Evolutionary conservation across 805 yeast species (phyloP), one percentile per base, ranked within the genome.

Genomic region (Yamadazyma tumulicola): DNA sequence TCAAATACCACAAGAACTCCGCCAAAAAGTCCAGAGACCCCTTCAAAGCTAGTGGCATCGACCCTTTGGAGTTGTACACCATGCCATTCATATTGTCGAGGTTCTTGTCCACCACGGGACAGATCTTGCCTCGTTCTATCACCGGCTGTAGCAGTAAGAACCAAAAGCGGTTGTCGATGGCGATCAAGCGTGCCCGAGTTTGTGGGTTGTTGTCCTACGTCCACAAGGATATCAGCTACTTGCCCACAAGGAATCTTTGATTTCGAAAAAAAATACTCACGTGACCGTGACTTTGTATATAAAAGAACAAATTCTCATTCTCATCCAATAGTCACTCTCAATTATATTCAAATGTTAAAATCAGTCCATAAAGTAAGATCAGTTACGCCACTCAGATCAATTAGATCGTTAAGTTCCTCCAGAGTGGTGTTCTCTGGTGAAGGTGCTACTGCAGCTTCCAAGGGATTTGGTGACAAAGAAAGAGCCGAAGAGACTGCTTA

Each of bases 401-500:
- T 51, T 41, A 59, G 67, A 56, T 41, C 55, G 28, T 49, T 62
- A 43, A 55, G 64, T 20, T 48, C 52, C 26, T 26, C 61, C 34
- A 55, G 60, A 50, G 44, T 42, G 23, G 56, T 55, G 24, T 19
- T 11, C 6, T n/a, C 25, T 19, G 25, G 23, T 14, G 38, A 35
- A 29, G 57, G 58, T 35, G 47, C 57, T 32, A 37, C 41, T 29
- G 41, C 41, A 33, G 43, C 45, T 25, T 34, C 39, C 22, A 47
- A 50, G 12, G 66, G 64, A 7, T 55, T 61, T 51, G 49, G 74
- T 74, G 86, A 88, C 61, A 88, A 95, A 61, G 98, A 93, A 74
- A 82, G 77, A 67, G 96, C 96, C 45, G 81, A 80, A 57, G 98
- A 91, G 71, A 87, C 83, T 59, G 72, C 69, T 52, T 89, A 79